Base-by-base conservation (phyloP, 2,329 filamentous ascomycete genomes). In the Pyrenochaeta sp. region DNA sequence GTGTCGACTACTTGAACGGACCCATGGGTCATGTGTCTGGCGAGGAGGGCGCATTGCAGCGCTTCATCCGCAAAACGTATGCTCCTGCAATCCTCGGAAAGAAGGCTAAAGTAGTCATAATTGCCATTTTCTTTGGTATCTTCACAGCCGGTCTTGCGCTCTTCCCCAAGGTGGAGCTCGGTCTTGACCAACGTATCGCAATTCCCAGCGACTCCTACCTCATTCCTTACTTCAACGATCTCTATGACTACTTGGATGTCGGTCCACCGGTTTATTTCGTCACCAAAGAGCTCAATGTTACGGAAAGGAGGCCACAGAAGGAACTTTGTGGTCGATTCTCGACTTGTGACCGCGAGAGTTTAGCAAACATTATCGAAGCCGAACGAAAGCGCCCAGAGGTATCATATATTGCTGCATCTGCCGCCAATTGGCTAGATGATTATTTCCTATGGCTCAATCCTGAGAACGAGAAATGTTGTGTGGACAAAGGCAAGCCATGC, bases 241-340 rank as follows among this genome's bases (percentile, higher is more conserved):
- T 99, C 20, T 96, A 96, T 68, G 85, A 85, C 47, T 99, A 99
- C 68, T 88, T 97, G 60, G 89, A 92, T 48, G 86, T 86, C 11
- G 95, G 94, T 0, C 93, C 94, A 35, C 94, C 94, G 0, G 91
- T 99, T 6, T 99, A 97, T 71, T 99, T 99, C 69, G 90, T 99
- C 31, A 90, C 92, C 3, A 84, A 86, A 14, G 82, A 88, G 35
- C 78, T 94, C 30, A 94, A 97, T 59, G 81, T 86, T 11, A 95
- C 93, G 0, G 74, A 88, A 48, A 81, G 90, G 21, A 65, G 75
- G 22, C 83, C 90, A 48, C 95, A 99, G 70, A 87, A 89, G 66
- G 85, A 95, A 51, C 80, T 99, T 3, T 99, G 94, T 71, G 91
- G 90, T 22, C 84, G 91, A 10, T 97, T 96, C 68, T 91, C 90